Base-by-base conservation (phyloP, 352 stramenopile species). In the Globisporangium paddicum region DNA sequence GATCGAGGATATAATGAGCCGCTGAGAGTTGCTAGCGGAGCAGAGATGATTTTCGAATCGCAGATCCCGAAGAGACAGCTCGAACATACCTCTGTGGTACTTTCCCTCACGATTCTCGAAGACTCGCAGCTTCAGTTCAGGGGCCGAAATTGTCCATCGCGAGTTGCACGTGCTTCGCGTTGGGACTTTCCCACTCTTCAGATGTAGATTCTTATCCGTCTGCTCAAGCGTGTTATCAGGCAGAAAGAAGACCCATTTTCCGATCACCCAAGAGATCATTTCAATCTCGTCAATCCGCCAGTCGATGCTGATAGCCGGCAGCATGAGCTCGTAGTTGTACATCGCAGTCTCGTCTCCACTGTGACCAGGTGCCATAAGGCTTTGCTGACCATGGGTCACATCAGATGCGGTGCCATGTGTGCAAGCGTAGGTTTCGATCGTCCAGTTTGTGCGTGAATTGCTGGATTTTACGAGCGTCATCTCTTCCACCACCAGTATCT, bases 181-280 rank as follows among this genome's bases (percentile, higher is more conserved):
- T 5, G 40, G 57, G 11, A 42, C 8, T 46, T 58, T 70, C 8
- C 61, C 64, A 35, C 60, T 58, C 30, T 62, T 53, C 48, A 70
- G 37, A 47, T 79, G 55, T 13, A 77, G 51, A 62, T 79, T 57
- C 30, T 61, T 66, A 59, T 72, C 51, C 13, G 55, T 47, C 19
- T 51, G 53, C 14, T 67, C 63, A 7, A 14, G 44, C 21, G 63
- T 9, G 3, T 64, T 71, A 16, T 86, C 66, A 4, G 79, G 82
- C 23, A 90, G 45, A 56, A 92, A 90, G 40, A 87, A 93, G 2
- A 70, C 75, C 84, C 84, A 93, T 47, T 93, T 93, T 8, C 84
- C 84, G 48, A 87, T 42, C 10, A 82, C 44, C 84, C 84, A 93
- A 10, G 69, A 64, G 16, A 93, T 21, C 42, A 69, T 65, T 63